These are phyloP conservation scores for Amesomyces nigricolor DNA, from an alignment of 2,329 filamentous ascomycete species.

Conservation along the genomic window DNA sequence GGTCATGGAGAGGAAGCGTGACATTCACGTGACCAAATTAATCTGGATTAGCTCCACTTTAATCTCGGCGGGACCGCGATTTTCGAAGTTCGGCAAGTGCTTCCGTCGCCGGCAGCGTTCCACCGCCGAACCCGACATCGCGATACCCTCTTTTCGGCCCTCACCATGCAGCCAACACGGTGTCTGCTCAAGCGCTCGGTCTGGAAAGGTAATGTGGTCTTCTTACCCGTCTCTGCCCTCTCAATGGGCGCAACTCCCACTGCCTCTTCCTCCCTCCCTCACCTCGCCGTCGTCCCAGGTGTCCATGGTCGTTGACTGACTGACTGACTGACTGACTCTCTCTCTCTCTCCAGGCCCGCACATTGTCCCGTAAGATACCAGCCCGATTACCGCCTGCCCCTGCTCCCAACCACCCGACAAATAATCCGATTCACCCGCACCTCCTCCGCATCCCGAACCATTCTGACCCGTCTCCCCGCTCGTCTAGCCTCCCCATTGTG, in stretches of 20 bases:
- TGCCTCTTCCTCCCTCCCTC: not conserved
- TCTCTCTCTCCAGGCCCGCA: constrained; percentile 39
- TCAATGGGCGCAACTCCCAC: no score
- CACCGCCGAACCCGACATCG: no score
- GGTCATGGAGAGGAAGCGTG: no score
- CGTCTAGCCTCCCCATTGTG: constrained; percentile 56
- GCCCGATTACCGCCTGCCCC: not conserved
- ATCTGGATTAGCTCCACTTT: no score
- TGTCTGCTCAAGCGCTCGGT: constrained; percentile 68
- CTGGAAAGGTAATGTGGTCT: constrained; percentile 68
- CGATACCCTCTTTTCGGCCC: no score
- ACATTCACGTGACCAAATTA: no score
- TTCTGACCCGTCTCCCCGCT: constrained; percentile 4
- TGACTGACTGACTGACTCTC: constrained; percentile 19
- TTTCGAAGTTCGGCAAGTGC: no score
- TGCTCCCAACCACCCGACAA: not conserved
- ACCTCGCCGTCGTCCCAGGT: not conserved
- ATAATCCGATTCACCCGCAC: not conserved
- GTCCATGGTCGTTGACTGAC: constrained; percentile 22
- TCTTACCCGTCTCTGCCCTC: not conserved
- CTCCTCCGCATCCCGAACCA: not conserved
- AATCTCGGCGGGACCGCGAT: no score
- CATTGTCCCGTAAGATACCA: constrained; percentile 47
- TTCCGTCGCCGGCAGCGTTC: no score
- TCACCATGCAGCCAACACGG: constrained; percentile 61